These are phyloP conservation scores for Coriolopsis trogii DNA, from an alignment of 1,284 basidiomycete genomes.

Conservation along the genomic window DNA sequence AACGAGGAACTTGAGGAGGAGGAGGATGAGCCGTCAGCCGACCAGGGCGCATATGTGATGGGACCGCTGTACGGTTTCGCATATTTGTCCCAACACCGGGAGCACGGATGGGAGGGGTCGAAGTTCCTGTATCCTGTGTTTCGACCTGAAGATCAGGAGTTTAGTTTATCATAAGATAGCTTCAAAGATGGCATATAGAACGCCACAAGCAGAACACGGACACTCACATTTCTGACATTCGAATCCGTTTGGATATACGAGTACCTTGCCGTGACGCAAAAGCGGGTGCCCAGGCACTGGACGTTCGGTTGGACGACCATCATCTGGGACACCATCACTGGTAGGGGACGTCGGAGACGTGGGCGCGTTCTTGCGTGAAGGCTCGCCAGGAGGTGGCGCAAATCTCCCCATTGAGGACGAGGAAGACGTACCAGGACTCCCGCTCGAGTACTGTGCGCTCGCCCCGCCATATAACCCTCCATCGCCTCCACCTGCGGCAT, in stretches of 20 bases:
- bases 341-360: constrained; percentile 5
- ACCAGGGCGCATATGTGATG: constrained; percentile 56
- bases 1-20: constrained; percentile 33
- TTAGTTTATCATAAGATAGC: not conserved
- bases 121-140: constrained; percentile 73
- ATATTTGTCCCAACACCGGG: constrained; percentile 72
- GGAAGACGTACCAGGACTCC: constrained; percentile 23
- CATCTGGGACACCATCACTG: constrained; percentile 36
- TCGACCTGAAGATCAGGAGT: constrained; percentile 47
- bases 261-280: constrained; percentile 55
- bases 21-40: constrained; percentile 23
- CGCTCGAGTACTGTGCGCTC: constrained; percentile 27
- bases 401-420: constrained; percentile 13
- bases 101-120: constrained; percentile 68
- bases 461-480: constrained; percentile 21
- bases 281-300: constrained; percentile 70
- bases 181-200: not conserved
- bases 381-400: constrained; percentile 29
- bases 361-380: constrained; percentile 14
- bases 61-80: constrained; percentile 60
- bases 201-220: not conserved
- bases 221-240: constrained; percentile 55
- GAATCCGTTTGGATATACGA: constrained; percentile 68
- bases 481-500: constrained; percentile 43
- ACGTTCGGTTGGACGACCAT: constrained; percentile 60